Percentiles rank a stretch among this genome's conserved stretches.
These are phyloP conservation scores for Saturnispora bothae DNA, from an alignment of 805 yeast species.

Conservation along the genomic window DNA sequence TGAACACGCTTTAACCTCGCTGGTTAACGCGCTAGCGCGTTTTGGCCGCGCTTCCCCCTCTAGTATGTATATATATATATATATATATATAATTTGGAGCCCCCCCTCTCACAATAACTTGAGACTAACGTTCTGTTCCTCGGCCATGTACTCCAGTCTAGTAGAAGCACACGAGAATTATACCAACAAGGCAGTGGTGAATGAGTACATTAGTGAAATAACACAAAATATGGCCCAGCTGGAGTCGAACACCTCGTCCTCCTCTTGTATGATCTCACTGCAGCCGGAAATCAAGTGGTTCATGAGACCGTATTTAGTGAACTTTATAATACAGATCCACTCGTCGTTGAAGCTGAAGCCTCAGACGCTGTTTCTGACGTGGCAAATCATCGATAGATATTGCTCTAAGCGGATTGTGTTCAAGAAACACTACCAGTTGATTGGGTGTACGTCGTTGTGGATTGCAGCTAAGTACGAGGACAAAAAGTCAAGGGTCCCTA, in stretches of 20 bases:
- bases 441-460: conserved; percentile 90
- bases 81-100: too few relatives aligned
- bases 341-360: conserved; percentile 52
- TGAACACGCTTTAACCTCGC: too few relatives aligned
- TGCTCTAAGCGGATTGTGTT: conserved; percentile 79
- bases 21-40: too few relatives aligned
- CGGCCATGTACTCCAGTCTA: conserved; percentile 24
- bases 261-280: conserved; percentile 53
- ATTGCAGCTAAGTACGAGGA: conserved; percentile 74
- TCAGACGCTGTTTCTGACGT: conserved; percentile 58
- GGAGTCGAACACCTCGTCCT: conserved; percentile 31
- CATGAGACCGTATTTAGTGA: conserved; percentile 66
- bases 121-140: too few relatives aligned
- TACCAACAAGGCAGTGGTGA: conserved; percentile 31
- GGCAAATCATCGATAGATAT: conserved; percentile 79
- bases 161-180: conserved; percentile 39
- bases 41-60: too few relatives aligned
- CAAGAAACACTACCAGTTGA: conserved; percentile 79
- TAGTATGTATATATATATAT: too few relatives aligned
- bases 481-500: conserved; percentile 48
- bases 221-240: conserved; percentile 29
- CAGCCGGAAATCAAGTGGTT: conserved; percentile 80
- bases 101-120: too few relatives aligned
- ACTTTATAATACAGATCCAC: conserved; percentile 62
- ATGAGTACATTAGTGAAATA: conserved; percentile 35